Evolutionary conservation across 2,329 filamentous ascomycete genomes (phyloP), one percentile per base, ranked within the genome.

Genomic region (Lachnellula cervina): DNA sequence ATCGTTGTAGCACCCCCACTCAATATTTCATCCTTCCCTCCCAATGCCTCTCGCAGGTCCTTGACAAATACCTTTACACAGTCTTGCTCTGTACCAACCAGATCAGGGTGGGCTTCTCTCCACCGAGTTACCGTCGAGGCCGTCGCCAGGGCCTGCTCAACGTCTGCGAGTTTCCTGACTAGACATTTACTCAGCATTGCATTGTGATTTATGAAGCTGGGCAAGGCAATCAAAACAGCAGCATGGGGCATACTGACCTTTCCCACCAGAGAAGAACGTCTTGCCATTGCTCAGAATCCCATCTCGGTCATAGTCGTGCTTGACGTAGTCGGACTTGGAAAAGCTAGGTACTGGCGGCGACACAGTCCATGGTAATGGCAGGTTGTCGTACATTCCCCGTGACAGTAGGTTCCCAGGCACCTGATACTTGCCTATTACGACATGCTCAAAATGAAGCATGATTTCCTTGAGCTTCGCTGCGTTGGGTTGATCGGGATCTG

Each of bases 291-390:
- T 63, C 8, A 65, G 56, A 3, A 68, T 49, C 1, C 69, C 70
- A 34, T 70, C 67, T 4, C 64, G 57, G 34, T 73, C 66, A 69
- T 71, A 77, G 4, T 72, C 70, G 42, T 64, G 65, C 11, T 72
- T 68, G 23, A 69, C 51, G 49, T 72, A 76, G 1, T 63, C 58
- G 0, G 51, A 55, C 57, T 70, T 44, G 0, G 69, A 62, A 62
- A 79, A 72, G 2, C 56, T 62, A 3, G 59, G 32, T 0, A 69
- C 62, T 1, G 66, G 54, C 1, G 60, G 55, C 2, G 61, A 59
- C 9, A 71, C 38, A 7, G 64, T 65, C 78, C 78, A 81, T 0
- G 77, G 78, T 6, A 80, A 61, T 2, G 58, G 51, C 0, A 80
- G 67, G 5, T 71, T 59, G 4, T 64, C 63, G 58, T 80, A 81